Percentiles rank a stretch among this genome's conserved stretches.
Evolutionary conservation across 75 land plant genomes (phyloP).

Genomic region (Pinus tabuliformis): DNA sequence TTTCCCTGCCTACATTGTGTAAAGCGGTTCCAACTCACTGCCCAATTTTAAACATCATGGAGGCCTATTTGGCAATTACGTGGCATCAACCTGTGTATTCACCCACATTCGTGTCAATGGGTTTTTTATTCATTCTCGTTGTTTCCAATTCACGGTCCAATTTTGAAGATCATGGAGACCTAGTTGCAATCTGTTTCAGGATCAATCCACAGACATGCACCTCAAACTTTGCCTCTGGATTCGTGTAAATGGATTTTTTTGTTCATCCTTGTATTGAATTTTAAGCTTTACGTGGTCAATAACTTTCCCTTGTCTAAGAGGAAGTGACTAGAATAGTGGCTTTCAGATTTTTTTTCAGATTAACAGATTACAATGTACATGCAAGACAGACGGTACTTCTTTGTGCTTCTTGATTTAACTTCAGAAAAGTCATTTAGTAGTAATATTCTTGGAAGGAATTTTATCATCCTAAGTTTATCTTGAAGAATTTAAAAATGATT

Average conservation of each 20-base stretch:
- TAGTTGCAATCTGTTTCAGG: no score
- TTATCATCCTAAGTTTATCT: background rate
- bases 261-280: background rate
- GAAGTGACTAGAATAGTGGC: background rate
- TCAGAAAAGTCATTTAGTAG: background rate
- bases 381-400: background rate
- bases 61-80: no score
- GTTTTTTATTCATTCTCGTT: no score
- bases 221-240: no score
- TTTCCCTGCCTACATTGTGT: no score
- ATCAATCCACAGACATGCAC: no score
- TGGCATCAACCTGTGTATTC: no score
- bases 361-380: background rate
- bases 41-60: no score
- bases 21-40: no score
- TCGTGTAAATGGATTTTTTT: background rate
- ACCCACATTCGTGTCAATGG: no score
- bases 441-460: background rate
- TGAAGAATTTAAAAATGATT: background rate
- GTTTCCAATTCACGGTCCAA: no score
- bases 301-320: background rate
- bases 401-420: background rate
- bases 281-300: background rate
- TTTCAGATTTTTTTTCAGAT: background rate
- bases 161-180: no score